Percentiles rank a stretch among this genome's conserved stretches.
These are phyloP conservation scores for Acephala macrosclerotiorum DNA, from an alignment of 2,329 filamentous ascomycete species.

Conservation along the genomic window DNA sequence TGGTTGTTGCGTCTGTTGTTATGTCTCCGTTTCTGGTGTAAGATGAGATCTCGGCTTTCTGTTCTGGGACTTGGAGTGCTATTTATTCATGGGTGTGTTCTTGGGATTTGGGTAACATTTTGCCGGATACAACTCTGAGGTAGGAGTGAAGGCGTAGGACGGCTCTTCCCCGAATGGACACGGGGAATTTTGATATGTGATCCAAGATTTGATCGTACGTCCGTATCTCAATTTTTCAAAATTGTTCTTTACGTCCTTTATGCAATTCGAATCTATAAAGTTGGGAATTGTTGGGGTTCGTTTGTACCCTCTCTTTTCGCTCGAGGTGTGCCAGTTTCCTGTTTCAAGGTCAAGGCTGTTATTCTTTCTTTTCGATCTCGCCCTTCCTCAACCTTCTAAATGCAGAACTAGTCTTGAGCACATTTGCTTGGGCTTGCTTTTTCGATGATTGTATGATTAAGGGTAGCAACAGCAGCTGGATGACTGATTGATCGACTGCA, in stretches of 20 bases:
- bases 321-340: neutral
- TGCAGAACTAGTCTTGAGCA: neutral
- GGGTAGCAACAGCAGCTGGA: slow-evolving; percentile 13
- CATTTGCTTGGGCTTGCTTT: neutral
- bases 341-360: slow-evolving; percentile 4
- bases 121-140: neutral
- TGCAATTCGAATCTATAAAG: too few species aligned
- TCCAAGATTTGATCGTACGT: too few species aligned
- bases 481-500: slow-evolving; percentile 7
- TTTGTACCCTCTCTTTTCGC: neutral
- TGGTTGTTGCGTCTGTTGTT: neutral
- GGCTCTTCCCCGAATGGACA: neutral
- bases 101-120: neutral
- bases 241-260: too few species aligned
- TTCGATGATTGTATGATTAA: slow-evolving; percentile 4
- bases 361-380: neutral
- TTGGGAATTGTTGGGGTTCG: neutral
- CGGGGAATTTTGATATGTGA: too few species aligned
- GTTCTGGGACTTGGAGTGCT: neutral
- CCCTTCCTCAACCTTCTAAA: neutral
- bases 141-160: neutral
- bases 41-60: neutral
- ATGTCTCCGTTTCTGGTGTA: neutral
- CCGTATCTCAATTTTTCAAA: too few species aligned
- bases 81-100: neutral